Percentiles rank a stretch among this genome's conserved stretches.
These are phyloP conservation scores for Euphorbia peplus DNA, from an alignment of 345 rosid species.

Conservation along the genomic window DNA sequence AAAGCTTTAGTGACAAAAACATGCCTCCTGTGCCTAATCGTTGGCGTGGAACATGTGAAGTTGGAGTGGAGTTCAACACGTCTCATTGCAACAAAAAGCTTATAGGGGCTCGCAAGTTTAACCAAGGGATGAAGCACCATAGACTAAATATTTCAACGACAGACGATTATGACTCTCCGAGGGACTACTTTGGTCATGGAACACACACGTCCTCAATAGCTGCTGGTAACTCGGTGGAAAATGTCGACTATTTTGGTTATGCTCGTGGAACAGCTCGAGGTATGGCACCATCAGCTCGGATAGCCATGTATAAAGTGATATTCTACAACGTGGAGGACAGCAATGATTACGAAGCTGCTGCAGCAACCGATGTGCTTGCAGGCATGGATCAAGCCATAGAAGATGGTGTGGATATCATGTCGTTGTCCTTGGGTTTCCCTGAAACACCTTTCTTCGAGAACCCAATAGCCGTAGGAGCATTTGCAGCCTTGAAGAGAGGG, in stretches of 20 bases:
- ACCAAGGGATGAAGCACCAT: slow-evolving; percentile 41
- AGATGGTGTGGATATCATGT: slow-evolving; percentile 48
- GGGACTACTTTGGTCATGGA: slow-evolving; percentile 50
- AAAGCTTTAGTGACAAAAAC: slow-evolving; percentile 38
- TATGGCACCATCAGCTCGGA: slow-evolving; percentile 47
- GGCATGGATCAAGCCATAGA: slow-evolving; percentile 54
- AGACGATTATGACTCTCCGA: slow-evolving; percentile 47
- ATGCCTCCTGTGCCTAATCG: slow-evolving; percentile 41
- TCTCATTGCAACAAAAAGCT: slow-evolving; percentile 45
- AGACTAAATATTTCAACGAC: slow-evolving; percentile 29
- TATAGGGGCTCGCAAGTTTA: slow-evolving; percentile 46
- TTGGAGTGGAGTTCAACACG: slow-evolving; percentile 35
- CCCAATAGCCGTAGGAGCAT: slow-evolving; percentile 52
- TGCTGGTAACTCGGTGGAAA: slow-evolving; percentile 32
- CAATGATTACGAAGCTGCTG: slow-evolving; percentile 24
- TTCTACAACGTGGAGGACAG: slow-evolving; percentile 17
- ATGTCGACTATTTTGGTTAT: slow-evolving; percentile 43
- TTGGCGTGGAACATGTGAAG: slow-evolving; percentile 44
- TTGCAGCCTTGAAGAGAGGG: slow-evolving; percentile 46
- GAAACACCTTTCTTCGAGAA: slow-evolving; percentile 41
- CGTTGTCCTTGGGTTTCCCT: slow-evolving; percentile 33
- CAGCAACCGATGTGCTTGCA: slow-evolving; percentile 41
- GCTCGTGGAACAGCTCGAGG: slow-evolving; percentile 44
- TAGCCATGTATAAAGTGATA: slow-evolving; percentile 52
- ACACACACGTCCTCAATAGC: slow-evolving; percentile 47